A percentile compares a stretch with the other conserved stretches of the same genome.
phyloP scores from a whole-genome alignment of 306 rosid genomes.

The Parietaria judaica region DNA sequence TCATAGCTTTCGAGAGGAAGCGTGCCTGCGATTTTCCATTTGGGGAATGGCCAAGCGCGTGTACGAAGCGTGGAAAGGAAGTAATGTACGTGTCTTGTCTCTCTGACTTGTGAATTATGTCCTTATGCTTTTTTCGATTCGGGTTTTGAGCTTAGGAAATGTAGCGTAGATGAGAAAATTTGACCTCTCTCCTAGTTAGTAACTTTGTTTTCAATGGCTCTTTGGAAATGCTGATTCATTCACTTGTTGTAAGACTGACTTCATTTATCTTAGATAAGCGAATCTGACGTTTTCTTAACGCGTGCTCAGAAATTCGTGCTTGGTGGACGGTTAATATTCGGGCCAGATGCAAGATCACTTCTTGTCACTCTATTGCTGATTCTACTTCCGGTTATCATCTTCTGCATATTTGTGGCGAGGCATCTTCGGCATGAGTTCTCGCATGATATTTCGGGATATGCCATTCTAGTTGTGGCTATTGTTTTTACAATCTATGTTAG shows the following conservation, averaged over 20 bases:
- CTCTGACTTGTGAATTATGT: background rate
- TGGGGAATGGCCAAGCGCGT: conserved; percentile 81
- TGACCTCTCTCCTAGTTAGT: conserved; percentile 3
- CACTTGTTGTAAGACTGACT: no score
- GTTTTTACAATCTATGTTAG: conserved; percentile 65
- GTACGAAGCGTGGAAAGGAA: conserved; percentile 88
- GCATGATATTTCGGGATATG: conserved; percentile 61
- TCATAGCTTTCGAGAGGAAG: no score
- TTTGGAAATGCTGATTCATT: no score
- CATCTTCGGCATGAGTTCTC: conserved; percentile 77
- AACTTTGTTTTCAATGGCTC: background rate
- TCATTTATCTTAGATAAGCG: no score
- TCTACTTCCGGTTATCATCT: conserved; percentile 57
- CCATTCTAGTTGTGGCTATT: conserved; percentile 55
- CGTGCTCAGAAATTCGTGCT: conserved; percentile 73
- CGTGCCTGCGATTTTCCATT: no score
- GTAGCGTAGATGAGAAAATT: background rate
- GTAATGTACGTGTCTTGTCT: conserved; percentile 53
- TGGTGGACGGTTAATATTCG: conserved; percentile 83
- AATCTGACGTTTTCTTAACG: background rate
- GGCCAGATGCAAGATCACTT: conserved; percentile 86
- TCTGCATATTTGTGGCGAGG: conserved; percentile 73
- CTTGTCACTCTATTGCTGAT: conserved; percentile 65
- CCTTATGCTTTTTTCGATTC: conserved; percentile 21
- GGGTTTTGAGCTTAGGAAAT: conserved; percentile 19